These are phyloP conservation scores for Paxillus ammoniavirescens DNA, from an alignment of 768 basidiomycete species.

Conservation along the genomic window DNA sequence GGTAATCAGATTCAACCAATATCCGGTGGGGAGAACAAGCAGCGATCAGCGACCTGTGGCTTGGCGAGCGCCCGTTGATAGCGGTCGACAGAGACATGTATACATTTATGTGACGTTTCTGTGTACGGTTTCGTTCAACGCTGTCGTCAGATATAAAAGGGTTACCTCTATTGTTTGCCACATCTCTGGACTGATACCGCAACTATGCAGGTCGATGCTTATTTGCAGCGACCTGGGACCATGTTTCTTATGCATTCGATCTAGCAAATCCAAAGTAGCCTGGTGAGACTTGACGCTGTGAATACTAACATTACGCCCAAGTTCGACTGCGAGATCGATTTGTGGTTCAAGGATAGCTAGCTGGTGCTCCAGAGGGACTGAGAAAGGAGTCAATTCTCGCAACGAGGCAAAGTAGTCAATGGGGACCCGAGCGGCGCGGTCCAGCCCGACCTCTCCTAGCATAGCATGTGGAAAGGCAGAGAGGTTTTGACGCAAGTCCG, in stretches of 20 bases:
- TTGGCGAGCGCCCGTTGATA: slow-evolving; percentile 73
- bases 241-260: slow-evolving; percentile 55
- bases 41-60: slow-evolving; percentile 62
- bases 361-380: slow-evolving; percentile 80
- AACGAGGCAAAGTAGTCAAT: slow-evolving; percentile 47
- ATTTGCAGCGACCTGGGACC: slow-evolving; percentile 59
- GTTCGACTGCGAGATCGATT: slow-evolving; percentile 78
- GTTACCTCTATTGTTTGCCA: slow-evolving; percentile 74
- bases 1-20: slow-evolving; percentile 84
- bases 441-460: slow-evolving; percentile 93
- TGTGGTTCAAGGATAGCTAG: slow-evolving; percentile 78
- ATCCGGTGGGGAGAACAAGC: slow-evolving; percentile 64
- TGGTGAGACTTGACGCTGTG: slow-evolving; percentile 83
- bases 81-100: slow-evolving; percentile 87
- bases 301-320: slow-evolving; percentile 75
- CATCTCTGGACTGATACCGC: slow-evolving; percentile 75
- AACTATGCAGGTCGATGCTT: slow-evolving; percentile 89
- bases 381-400: slow-evolving; percentile 71
- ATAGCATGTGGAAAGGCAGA: slow-evolving; percentile 65
- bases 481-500: slow-evolving; percentile 60
- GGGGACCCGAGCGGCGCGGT: slow-evolving; percentile 76
- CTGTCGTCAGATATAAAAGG: background rate
- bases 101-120: slow-evolving; percentile 73
- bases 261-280: slow-evolving; percentile 65
- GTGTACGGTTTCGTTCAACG: slow-evolving; percentile 4